Evolutionary conservation across 176 grass and related monocot genomes (phyloP).

Genomic region (Cenchrus americanus): DNA sequence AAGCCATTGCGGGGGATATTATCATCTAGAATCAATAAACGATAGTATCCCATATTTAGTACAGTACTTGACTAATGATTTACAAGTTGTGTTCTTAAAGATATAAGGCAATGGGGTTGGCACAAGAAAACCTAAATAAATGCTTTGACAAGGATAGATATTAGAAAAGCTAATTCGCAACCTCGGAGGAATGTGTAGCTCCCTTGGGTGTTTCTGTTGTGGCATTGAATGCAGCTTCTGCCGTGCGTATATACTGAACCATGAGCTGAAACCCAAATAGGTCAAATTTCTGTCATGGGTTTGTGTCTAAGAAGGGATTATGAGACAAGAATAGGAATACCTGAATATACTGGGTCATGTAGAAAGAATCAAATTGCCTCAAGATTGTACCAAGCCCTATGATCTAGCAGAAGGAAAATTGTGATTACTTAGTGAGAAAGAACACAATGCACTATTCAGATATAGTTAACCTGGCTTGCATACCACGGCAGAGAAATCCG

Average conservation of each 20-base stretch:
- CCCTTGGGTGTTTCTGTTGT: conserved; percentile 45
- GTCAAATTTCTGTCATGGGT: conserved; percentile 8
- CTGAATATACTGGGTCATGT: conserved; percentile 67
- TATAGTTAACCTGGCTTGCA: conserved; percentile 11
- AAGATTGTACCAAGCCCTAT: conserved; percentile 73
- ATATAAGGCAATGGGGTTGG: neutral
- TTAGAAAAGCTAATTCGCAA: conserved; percentile 8
- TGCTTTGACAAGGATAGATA: neutral
- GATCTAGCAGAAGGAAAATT: conserved; percentile 50
- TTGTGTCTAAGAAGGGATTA: conserved; percentile 30
- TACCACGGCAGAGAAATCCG: conserved; percentile 80
- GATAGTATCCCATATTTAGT: neutral
- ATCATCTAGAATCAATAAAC: conserved; percentile 3
- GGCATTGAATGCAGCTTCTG: conserved; percentile 59
- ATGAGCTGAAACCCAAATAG: conserved; percentile 67
- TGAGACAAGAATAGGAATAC: conserved; percentile 36
- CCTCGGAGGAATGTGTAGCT: conserved; percentile 43
- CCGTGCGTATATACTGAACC: conserved; percentile 64
- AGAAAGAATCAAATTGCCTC: conserved; percentile 65
- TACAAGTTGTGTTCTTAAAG: conserved; percentile 4
- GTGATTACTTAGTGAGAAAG: conserved; percentile 4
- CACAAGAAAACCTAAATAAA: neutral
- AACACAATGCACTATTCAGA: conserved; percentile 11
- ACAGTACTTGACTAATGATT: neutral
- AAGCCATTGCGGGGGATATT: neutral